Conservation (phyloP, 1,139 yeast genomes). For the Debaryomyces udenii region DNA sequence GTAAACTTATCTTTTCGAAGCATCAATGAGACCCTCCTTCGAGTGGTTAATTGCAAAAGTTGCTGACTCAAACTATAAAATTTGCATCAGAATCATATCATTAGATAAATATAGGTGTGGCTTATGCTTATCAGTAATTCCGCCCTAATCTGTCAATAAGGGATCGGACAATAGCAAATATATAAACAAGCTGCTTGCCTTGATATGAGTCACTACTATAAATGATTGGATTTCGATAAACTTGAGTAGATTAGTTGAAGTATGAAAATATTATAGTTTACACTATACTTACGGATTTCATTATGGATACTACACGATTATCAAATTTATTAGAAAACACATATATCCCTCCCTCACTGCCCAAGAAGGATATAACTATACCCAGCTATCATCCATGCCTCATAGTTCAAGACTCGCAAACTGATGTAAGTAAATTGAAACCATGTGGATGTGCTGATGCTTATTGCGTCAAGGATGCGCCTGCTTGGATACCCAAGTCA, state of each 20-base stretch:
- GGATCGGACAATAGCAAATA: neutral
- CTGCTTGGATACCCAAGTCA: slow-evolving; percentile 42
- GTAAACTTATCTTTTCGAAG: neutral
- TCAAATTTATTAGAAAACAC: slow-evolving; percentile 29
- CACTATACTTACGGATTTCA: neutral
- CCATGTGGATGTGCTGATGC: slow-evolving; percentile 49
- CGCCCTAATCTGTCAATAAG: slow-evolving; percentile 4
- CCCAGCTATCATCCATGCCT: slow-evolving; percentile 50
- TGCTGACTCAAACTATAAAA: too few species aligned
- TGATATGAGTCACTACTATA: neutral
- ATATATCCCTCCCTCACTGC: slow-evolving; percentile 37
- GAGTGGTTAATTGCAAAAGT: neutral
- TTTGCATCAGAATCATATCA: too few species aligned
- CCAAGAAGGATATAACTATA: slow-evolving; percentile 19
- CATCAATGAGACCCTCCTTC: neutral
- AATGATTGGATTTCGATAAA: neutral
- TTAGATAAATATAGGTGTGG: neutral
- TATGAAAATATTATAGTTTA: neutral
- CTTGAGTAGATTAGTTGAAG: too few species aligned
- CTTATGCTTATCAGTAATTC: slow-evolving; percentile 9
- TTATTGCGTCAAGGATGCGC: slow-evolving; percentile 48
- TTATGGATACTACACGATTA: slow-evolving; percentile 39
- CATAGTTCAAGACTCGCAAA: slow-evolving; percentile 48
- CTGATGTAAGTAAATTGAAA: slow-evolving; percentile 41
- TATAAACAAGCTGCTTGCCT: neutral